A percentile compares a stretch with the other conserved stretches of the same genome.
Conservation (phyloP, 495 filamentous ascomycete species). For the Hypoxylon cercidicola region DNA sequence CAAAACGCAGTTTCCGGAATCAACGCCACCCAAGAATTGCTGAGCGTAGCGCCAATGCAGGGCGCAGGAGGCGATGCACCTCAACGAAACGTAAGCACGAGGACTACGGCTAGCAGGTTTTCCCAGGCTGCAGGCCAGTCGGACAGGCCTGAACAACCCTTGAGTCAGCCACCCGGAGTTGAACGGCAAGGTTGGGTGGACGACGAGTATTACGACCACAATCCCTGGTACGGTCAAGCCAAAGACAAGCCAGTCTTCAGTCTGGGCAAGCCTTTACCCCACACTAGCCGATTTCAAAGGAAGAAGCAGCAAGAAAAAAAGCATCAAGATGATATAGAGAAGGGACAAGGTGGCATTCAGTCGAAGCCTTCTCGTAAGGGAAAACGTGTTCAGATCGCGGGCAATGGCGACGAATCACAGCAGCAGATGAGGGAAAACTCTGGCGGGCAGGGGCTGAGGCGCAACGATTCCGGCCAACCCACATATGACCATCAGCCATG, state of each 20-base stretch:
- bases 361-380: slow-evolving; percentile 6
- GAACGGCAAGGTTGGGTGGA: slow-evolving; percentile 7
- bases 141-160: slow-evolving; percentile 1
- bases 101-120: neutral
- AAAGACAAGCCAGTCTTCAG: slow-evolving; percentile 60
- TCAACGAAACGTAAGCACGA: neutral
- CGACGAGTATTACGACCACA: slow-evolving; percentile 34
- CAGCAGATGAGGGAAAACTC: neutral
- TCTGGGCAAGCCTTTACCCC: slow-evolving; percentile 61
- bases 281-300: slow-evolving; percentile 59
- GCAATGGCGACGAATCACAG: neutral
- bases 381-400: neutral
- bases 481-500: slow-evolving; percentile 29
- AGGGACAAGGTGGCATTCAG: neutral
- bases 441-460: slow-evolving; percentile 11
- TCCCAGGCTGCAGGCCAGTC: neutral
- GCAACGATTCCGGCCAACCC: slow-evolving; percentile 19
- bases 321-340: slow-evolving; percentile 4
- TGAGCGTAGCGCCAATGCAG: neutral
- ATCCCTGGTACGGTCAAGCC: slow-evolving; percentile 57
- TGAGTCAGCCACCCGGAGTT: slow-evolving; percentile 1
- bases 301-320: slow-evolving; percentile 54
- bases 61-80: neutral
- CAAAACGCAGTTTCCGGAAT: slow-evolving; percentile 5
- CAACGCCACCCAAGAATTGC: neutral